Conservation (phyloP, 2,329 filamentous ascomycete species). For the Geosmithia morbida region DNA sequence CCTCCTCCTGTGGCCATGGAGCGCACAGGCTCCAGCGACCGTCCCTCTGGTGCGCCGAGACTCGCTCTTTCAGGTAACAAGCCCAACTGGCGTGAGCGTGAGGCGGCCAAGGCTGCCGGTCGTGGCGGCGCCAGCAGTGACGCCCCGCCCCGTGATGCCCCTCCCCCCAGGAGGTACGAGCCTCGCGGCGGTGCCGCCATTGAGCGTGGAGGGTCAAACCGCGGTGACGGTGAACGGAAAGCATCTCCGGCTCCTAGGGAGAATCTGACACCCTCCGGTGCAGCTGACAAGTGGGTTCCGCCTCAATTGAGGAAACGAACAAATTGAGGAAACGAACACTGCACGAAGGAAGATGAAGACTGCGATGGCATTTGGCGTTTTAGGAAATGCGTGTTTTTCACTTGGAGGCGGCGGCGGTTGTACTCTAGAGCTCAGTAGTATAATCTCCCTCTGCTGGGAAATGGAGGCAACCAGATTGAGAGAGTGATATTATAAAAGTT, state of each 20-base stretch:
- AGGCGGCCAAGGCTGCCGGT: constrained; percentile 33
- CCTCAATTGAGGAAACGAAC: constrained; percentile 19
- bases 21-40: constrained; percentile 32
- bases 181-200: constrained; percentile 24
- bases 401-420: constrained; percentile 16
- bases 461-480: constrained; percentile 15
- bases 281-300: constrained; percentile 46
- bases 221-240: constrained; percentile 23
- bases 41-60: constrained; percentile 32
- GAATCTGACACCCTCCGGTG: constrained; percentile 35
- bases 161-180: constrained; percentile 22
- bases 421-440: constrained; percentile 20
- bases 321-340: constrained; percentile 2
- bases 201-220: constrained; percentile 27
- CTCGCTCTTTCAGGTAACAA: constrained; percentile 47
- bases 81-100: constrained; percentile 60
- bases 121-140: constrained; percentile 11
- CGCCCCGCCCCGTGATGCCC: constrained; percentile 14
- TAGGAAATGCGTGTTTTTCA: constrained; percentile 15
- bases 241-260: constrained; percentile 29
- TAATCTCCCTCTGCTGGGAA: constrained; percentile 15
- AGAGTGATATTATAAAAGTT: constrained; percentile 6
- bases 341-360: constrained; percentile 4
- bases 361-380: constrained; percentile 21
- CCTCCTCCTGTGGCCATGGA: constrained; percentile 19